Evolutionary conservation across 371 early-diverging fungal genomes (phyloP), one percentile per base, ranked within the genome.

Genomic region (Haplosporangium sp.): DNA sequence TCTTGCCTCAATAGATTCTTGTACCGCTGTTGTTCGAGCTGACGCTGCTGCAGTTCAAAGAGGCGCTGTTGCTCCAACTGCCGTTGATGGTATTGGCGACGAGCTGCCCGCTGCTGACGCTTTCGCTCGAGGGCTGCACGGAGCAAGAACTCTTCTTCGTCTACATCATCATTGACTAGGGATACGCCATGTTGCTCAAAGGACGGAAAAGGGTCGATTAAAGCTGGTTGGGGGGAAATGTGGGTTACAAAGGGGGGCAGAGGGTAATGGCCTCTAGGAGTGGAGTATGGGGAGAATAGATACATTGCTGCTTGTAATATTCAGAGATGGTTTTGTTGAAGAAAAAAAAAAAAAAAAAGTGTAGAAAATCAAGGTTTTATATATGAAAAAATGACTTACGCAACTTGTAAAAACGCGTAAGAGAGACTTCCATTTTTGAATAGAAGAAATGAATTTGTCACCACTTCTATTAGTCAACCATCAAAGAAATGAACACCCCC

Each of bases 101-200:
- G 79, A 37, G 68, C 68, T 6, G 55, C 65, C 10, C 68, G 59
- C 12, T 77, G 60, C 12, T 55, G 56, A 23, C 64, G 79, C 43
- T 79, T 79, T 36, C 69, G 61, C 36, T 64, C 80, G 18, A 79
- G 69, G 18, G 80, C 80, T 1, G 73, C 73, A 6, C 69, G 61
- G 20, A 79, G 61, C 18, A 79, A 55, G 5, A 60, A 51, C 52
- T 79, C 80, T 29, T 79, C 80, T n/a, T 79, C 73, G 12, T 77
- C 71, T 0, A 50, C 53, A 12, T 67, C 71, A 9, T 76, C 70
- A 43, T 16, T 23, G 23, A 54, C 60, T 6, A 52, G 45, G 53
- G 53, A n/a, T 2, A 40, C 43, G 53, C 55, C 47, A 5, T 11
- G 18, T 1, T 46, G 59, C 40, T 10, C 12, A 18, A 2, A 45